Evolutionary conservation across 108 stramenopile species (phyloP).

Genomic region (Cyclotella kingstonii): DNA sequence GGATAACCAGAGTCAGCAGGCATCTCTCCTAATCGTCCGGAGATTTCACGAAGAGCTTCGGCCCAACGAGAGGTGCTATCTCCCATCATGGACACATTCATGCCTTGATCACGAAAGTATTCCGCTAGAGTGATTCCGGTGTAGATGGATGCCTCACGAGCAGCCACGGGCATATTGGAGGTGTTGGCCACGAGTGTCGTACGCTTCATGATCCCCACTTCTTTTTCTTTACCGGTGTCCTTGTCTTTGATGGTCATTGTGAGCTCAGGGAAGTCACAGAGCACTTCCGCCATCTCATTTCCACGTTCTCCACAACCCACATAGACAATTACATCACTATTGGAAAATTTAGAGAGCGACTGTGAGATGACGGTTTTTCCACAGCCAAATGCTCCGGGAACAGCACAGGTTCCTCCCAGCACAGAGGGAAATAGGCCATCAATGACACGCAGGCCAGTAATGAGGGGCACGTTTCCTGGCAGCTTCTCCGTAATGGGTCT

Average conservation of each 20-base stretch:
- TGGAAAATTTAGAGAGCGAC: slow-evolving; percentile 98
- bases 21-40: slow-evolving; percentile 99
- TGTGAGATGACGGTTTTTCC: slow-evolving; percentile 99
- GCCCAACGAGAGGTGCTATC: slow-evolving; percentile 99
- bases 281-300: slow-evolving; percentile 99
- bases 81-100: slow-evolving; percentile 99
- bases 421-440: slow-evolving; percentile 99
- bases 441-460: slow-evolving; percentile 98
- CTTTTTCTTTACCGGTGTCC: slow-evolving; percentile 76
- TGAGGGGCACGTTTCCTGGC: slow-evolving; percentile 95
- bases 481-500: slow-evolving; percentile 98
- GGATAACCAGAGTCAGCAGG: slow-evolving; percentile 99
- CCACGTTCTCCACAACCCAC: slow-evolving; percentile 95
- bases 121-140: slow-evolving; percentile 97
- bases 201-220: slow-evolving; percentile 99
- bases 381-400: slow-evolving; percentile 99
- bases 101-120: slow-evolving; percentile 99
- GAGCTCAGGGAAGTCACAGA: slow-evolving; percentile 99
- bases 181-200: slow-evolving; percentile 99
- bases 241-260: slow-evolving; percentile 93
- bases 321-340: slow-evolving; percentile 90
- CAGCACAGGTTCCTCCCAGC: slow-evolving; percentile 98
- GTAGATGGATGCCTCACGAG: slow-evolving; percentile 99
- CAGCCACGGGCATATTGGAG: slow-evolving; percentile 99
- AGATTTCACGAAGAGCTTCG: slow-evolving; percentile 99